Evolutionary conservation across 495 filamentous ascomycete species (phyloP), one percentile per base, ranked within the genome.

Genomic region (Clohesyomyces aquaticus): DNA sequence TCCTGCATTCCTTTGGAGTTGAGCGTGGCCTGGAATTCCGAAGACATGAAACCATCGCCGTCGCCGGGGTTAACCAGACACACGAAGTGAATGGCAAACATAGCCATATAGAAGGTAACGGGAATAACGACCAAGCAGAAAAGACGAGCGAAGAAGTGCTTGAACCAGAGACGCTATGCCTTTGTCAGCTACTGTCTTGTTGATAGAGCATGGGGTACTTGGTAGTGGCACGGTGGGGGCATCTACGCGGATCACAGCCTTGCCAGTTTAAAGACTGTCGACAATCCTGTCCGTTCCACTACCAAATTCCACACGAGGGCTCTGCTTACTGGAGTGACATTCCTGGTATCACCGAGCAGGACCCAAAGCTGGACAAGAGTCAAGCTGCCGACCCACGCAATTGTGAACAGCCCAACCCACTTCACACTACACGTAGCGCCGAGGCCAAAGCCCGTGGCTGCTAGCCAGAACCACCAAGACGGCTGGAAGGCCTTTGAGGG

Each of bases 1-100:
- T 95, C 92, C 73, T 91, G 85, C 94, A 98, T 98, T 32, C 81
- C 85, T 78, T 98, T 98, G 43, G 88, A 93, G 76, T 97, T 98
- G 59, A 98, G 80, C 1, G 94, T 98, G 22, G 95, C 90, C 76
- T 98, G 95, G 79, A 98, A 98, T 74, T 98, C 95, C 29, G 93
- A 96, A 65, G 91, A 96, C 94, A 98, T 98, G 81, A 98, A 98
- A 55, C 94, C 94, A 74, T 98, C 94, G 46, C 94, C 94, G 22
- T 98, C 94, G 51, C 94, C 94, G 8, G 94, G 95, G 74, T 98
- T 98, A 27, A 86, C 83, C 26, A 98, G 82, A 79, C 91, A 95
- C 62, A 90, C 65, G 78, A 98, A 98, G 78, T 98, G 94, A 67
- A 98, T 92, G 14, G 82, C 91, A 71, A 98, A 98, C 87, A 98